Evolutionary conservation across 2,329 filamentous ascomycete genomes (phyloP), one percentile per base, ranked within the genome.

Genomic region (Trichoderma pleuroti): DNA sequence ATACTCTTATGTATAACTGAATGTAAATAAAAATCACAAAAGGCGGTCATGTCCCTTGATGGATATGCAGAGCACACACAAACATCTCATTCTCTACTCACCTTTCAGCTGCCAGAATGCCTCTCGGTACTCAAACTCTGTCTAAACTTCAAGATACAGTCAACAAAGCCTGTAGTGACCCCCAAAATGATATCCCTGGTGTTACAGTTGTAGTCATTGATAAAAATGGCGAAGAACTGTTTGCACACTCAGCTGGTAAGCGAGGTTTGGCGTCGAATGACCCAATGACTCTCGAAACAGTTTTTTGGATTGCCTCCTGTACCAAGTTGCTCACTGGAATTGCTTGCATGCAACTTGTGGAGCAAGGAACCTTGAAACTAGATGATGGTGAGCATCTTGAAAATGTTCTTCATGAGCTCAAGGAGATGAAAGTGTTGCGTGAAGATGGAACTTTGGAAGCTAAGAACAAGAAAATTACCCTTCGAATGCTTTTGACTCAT

Each of bases 301-400:
- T 52, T 7, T 68, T 68, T 10, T 68, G 66, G 66, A 68, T 68
- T 28, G 56, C 56, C 36, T 68, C 56, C 4, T 68, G 66, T n/a
- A 68, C 56, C 10, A 68, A 61, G 28, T 52, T 61, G 39, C 54
- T 68, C 8, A 68, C 65, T 7, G 65, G 56, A 12, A 5, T 68
- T 60, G 66, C 66, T 36, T 68, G 66, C 30, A 68, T 68, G 66
- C 66, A 68, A 21, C 66, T 68, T 28, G 66, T 68, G 7, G 66
- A 68, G 28, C 56, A 61, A 39, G 66, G 56, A 1, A n/a, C 21
- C 56, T 16, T 68, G 39, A 52, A 28, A 7, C 56, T 68, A 3
- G 56, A 68, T 52, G 56, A 68, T 26, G 66, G 66, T 10, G 36
- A 61, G 2, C 30, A 60, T 21, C 66, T 68, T 36, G 66, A 61